Conservation (phyloP, 2,329 filamentous ascomycete genomes). For the Trichoderma afroharzianum region DNA sequence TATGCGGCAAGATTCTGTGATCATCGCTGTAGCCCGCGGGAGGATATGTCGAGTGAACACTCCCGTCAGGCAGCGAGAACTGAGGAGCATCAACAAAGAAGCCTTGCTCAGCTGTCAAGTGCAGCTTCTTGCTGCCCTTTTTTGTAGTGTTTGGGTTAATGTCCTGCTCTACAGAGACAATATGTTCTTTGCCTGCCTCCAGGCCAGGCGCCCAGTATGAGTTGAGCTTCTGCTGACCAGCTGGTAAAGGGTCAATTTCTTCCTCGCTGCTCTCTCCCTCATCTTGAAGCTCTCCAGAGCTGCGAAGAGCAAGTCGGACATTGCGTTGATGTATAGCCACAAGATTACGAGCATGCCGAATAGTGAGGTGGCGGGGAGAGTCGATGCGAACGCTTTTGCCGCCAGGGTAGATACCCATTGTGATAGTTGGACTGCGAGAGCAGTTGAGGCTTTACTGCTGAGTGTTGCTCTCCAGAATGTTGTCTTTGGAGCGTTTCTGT, state of each 20-base stretch:
- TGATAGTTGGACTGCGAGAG: background rate
- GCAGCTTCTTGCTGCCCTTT: background rate
- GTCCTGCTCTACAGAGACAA: background rate
- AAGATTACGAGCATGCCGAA: background rate
- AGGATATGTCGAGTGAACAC: background rate
- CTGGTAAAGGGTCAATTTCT: background rate
- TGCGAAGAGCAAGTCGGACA: background rate
- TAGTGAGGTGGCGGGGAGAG: background rate
- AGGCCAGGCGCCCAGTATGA: background rate
- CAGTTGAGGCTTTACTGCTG: background rate
- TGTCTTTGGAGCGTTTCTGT: background rate
- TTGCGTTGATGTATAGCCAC: background rate
- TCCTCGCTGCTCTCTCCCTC: background rate
- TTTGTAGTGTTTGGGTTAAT: background rate
- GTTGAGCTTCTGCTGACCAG: background rate
- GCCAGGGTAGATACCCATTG: background rate
- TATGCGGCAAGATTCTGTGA: background rate
- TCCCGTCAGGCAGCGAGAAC: background rate
- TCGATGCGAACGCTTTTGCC: background rate
- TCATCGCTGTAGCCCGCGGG: background rate
- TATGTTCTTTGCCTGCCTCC: background rate
- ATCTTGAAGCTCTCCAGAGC: background rate
- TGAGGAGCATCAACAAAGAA: background rate
- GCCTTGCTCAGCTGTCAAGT: background rate
- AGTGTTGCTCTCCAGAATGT: background rate